These are phyloP conservation scores for Chrysanthemum lavandulifolium DNA, from an alignment of 129 eudicot genomes.

Conservation along the genomic window DNA sequence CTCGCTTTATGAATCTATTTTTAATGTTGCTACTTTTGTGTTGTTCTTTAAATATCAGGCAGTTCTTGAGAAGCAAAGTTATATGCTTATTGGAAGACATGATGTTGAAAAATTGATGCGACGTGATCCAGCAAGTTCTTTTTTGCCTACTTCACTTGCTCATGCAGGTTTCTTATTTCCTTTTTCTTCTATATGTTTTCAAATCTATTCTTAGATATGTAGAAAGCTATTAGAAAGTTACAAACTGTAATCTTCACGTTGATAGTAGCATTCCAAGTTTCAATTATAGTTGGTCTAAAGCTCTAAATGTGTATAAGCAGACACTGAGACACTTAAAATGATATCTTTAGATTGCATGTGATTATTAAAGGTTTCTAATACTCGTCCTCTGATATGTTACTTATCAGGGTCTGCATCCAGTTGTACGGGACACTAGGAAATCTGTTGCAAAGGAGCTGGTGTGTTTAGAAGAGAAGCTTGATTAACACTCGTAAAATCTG, in stretches of 20 bases:
- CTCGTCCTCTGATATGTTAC: no score
- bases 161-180: conserved; percentile 47
- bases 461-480: no score
- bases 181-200: conserved; percentile 5
- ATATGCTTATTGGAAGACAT: conserved; percentile 98
- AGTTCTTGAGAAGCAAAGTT: conserved; percentile 99
- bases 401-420: no score
- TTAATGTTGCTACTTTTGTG: conserved; percentile 20
- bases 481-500: no score
- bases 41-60: conserved; percentile 68
- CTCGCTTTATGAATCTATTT: background rate
- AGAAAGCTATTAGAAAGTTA: no score
- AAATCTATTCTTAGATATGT: no score
- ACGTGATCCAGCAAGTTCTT: conserved; percentile 84
- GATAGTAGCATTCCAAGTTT: background rate
- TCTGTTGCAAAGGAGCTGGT: no score
- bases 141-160: conserved; percentile 61
- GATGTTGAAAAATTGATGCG: conserved; percentile 84
- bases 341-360: no score
- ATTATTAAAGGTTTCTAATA: no score
- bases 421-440: no score
- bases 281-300: background rate
- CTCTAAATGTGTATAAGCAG: conserved; percentile 11
- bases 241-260: background rate
- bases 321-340: conserved; percentile 23